Conservation (phyloP, 306 rosid species). For the Vigna reflexopilosa region DNA sequence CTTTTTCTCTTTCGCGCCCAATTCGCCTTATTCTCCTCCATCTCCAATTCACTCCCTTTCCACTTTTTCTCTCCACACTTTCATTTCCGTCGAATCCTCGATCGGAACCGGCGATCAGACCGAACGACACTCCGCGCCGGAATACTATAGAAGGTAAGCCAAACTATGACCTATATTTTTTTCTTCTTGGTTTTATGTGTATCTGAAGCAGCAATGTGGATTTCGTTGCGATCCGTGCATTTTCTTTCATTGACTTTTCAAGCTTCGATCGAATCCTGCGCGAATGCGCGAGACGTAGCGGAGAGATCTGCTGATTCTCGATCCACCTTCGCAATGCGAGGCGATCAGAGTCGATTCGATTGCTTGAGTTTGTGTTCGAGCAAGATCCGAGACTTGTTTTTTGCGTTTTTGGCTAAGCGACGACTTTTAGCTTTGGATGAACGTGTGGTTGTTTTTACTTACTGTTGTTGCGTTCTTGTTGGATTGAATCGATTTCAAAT, state of each 20-base stretch:
- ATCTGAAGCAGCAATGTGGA: conserved; percentile 27
- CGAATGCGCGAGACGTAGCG: conserved; percentile 23
- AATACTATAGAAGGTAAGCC: conserved; percentile 40
- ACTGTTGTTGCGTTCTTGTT: background rate
- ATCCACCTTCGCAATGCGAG: conserved; percentile 28
- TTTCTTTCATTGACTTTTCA: background rate
- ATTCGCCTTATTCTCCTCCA: conserved; percentile 50
- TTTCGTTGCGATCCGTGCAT: conserved; percentile 41
- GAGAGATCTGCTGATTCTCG: conserved; percentile 40
- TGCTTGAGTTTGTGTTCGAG: conserved; percentile 30
- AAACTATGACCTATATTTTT: conserved; percentile 6
- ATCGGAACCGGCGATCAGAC: conserved; percentile 37
- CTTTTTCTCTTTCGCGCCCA: conserved; percentile 60
- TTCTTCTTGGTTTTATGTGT: background rate
- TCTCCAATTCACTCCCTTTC: conserved; percentile 23
- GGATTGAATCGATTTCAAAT: conserved; percentile 5
- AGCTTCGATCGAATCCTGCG: conserved; percentile 35
- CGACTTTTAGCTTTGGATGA: conserved; percentile 24
- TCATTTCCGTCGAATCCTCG: conserved; percentile 39
- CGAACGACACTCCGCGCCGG: conserved; percentile 32
- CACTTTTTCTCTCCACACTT: conserved; percentile 32
- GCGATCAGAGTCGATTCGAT: conserved; percentile 26
- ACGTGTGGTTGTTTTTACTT: background rate
- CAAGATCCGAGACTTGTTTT: conserved; percentile 51
- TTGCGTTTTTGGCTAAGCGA: conserved; percentile 15